phyloP scores from a whole-genome alignment of 1,139 yeast genomes.

The Suhomyces atakaporum region DNA sequence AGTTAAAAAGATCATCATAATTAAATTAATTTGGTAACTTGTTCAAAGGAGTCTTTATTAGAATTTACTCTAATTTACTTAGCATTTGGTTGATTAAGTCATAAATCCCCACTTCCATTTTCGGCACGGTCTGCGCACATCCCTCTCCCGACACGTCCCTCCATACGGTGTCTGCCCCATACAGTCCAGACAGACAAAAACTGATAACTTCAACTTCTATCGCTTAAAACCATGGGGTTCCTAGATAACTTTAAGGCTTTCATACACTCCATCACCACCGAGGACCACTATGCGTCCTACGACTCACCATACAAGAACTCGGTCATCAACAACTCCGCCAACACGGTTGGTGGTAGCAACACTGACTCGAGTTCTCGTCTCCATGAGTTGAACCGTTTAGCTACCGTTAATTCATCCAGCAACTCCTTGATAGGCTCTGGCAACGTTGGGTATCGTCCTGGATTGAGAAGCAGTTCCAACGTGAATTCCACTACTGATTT shows the following conservation, averaged over 20 bases:
- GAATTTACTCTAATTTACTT: no score
- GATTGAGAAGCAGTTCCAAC: slow-evolving; percentile 34
- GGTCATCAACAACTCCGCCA: slow-evolving; percentile 21
- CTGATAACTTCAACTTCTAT: not conserved
- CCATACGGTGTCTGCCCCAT: slow-evolving; percentile 1
- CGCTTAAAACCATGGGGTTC: slow-evolving; percentile 35
- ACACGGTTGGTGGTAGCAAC: slow-evolving; percentile 25
- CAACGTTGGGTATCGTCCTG: slow-evolving; percentile 40
- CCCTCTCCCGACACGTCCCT: slow-evolving; percentile 2
- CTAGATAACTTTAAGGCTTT: slow-evolving; percentile 51
- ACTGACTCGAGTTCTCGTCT: slow-evolving; percentile 32
- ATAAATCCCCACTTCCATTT: slow-evolving; percentile 1
- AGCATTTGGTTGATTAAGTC: no score
- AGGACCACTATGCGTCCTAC: slow-evolving; percentile 64
- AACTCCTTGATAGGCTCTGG: slow-evolving; percentile 29
- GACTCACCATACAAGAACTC: slow-evolving; percentile 46
- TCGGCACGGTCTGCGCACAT: slow-evolving; percentile 3
- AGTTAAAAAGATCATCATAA: no score
- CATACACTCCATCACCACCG: slow-evolving; percentile 62
- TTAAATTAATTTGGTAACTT: no score
- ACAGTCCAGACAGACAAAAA: slow-evolving; percentile 3
- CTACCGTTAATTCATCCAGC: slow-evolving; percentile 42
- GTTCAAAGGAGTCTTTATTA: no score
- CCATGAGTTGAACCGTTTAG: slow-evolving; percentile 46
- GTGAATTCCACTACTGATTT: slow-evolving; percentile 33